These are phyloP conservation scores for Thalassia testudinum DNA, from an alignment of 116 monocot species.

Conservation along the genomic window DNA sequence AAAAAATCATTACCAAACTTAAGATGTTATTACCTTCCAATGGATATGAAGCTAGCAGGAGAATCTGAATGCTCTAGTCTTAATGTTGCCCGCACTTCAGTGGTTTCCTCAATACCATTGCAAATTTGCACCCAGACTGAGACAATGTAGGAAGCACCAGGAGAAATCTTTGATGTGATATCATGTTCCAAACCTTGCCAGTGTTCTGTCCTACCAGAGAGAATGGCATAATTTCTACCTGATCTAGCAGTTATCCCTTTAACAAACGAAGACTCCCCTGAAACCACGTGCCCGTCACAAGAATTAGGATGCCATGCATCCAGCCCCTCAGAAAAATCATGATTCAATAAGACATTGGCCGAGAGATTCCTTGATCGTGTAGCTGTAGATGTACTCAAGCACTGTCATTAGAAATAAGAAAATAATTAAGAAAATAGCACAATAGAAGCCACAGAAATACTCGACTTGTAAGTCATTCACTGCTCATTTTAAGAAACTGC, in stretches of 20 bases:
- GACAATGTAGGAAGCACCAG: slow-evolving; percentile 16
- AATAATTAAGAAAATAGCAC: no score
- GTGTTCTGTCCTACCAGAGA: slow-evolving; percentile 24
- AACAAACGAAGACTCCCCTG: slow-evolving; percentile 20
- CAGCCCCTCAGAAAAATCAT: slow-evolving; percentile 63
- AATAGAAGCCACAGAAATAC: no score
- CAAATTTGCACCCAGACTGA: slow-evolving; percentile 30
- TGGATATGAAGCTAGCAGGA: slow-evolving; percentile 14
- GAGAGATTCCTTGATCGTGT: background rate
- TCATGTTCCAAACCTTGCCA: slow-evolving; percentile 59
- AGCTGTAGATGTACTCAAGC: no score
- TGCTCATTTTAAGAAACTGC: no score
- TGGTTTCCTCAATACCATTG: slow-evolving; percentile 6
- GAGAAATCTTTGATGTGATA: slow-evolving; percentile 24
- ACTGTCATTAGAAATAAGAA: no score
- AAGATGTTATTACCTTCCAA: slow-evolving; percentile 31
- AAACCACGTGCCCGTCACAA: slow-evolving; percentile 50
- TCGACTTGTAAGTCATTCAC: no score
- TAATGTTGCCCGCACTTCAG: slow-evolving; percentile 31
- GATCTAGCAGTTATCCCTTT: slow-evolving; percentile 37
- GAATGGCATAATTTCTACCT: slow-evolving; percentile 32
- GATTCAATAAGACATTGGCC: slow-evolving; percentile 46
- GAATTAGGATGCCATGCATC: slow-evolving; percentile 44
- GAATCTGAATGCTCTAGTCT: slow-evolving; percentile 21
- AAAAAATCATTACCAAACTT: no score